These are phyloP conservation scores for Chlorencoelia australis DNA, from an alignment of 2,329 filamentous ascomycete species.

Conservation along the genomic window DNA sequence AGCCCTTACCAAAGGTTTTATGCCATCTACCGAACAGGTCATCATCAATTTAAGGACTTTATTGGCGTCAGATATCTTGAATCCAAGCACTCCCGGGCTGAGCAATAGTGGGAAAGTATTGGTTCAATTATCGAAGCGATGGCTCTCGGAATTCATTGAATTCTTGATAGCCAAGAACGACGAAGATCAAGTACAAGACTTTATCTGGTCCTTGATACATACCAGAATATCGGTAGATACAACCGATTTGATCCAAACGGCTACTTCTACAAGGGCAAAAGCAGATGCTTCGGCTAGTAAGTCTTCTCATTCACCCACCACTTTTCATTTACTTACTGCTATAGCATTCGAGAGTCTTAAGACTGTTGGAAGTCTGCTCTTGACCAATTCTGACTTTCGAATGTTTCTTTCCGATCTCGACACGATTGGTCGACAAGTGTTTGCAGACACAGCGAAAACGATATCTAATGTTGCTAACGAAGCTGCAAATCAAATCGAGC, in stretches of 20 bases:
- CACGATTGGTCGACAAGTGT: constrained; percentile 71
- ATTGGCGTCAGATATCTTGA: constrained; percentile 67
- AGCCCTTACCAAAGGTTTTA: constrained; percentile 72
- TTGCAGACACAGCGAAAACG: constrained; percentile 75
- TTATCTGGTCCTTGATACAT: constrained; percentile 75
- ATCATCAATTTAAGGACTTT: constrained; percentile 73
- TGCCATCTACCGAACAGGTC: constrained; percentile 82
- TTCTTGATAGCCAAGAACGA: constrained; percentile 73
- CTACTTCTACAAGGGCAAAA: constrained; percentile 51
- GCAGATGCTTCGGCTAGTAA: constrained; percentile 63
- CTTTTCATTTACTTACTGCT: constrained; percentile 15
- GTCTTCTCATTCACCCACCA: constrained; percentile 14
- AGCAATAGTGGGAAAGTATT: constrained; percentile 69
- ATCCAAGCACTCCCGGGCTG: constrained; percentile 62
- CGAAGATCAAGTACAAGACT: constrained; percentile 79
- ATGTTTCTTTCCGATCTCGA: constrained; percentile 74
- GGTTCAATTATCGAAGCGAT: constrained; percentile 60
- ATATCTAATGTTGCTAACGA: constrained; percentile 66
- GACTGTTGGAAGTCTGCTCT: constrained; percentile 72
- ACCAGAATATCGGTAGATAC: constrained; percentile 62
- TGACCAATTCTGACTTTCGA: constrained; percentile 86
- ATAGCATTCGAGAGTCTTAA: constrained; percentile 70
- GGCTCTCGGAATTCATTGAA: constrained; percentile 72
- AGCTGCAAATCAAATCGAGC: constrained; percentile 63
- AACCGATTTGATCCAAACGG: constrained; percentile 50